A percentile compares a stretch with the other conserved stretches of the same genome.
These are phyloP conservation scores for Solanum infundibuliforme DNA, from an alignment of 257 asterid genomes.

Conservation along the genomic window DNA sequence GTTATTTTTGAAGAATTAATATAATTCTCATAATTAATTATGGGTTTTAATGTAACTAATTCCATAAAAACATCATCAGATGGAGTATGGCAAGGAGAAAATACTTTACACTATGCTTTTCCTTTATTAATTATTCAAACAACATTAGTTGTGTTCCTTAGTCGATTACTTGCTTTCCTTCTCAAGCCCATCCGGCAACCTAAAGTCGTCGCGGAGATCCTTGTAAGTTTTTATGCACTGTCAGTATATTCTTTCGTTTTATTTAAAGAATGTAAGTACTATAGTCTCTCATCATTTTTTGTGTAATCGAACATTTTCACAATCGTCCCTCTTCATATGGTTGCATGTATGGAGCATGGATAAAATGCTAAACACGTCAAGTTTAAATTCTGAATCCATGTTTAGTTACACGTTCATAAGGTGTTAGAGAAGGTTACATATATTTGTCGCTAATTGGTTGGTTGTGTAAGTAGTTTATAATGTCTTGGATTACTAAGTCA, in stretches of 20 bases:
- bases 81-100: conserved; percentile 55
- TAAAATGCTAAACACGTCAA: neutral
- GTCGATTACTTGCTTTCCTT: conserved; percentile 39
- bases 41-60: conserved; percentile 19
- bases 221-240: conserved; percentile 16
- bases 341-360: neutral
- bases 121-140: conserved; percentile 51
- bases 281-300: neutral
- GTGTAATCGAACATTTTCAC: neutral
- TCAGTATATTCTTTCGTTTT: neutral
- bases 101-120: conserved; percentile 43
- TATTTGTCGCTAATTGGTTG: neutral
- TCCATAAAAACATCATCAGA: conserved; percentile 33
- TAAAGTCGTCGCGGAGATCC: conserved; percentile 45
- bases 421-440: neutral
- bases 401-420: neutral
- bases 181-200: conserved; percentile 63
- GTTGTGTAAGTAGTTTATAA: no score
- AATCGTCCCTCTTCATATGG: neutral
- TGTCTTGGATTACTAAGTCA: no score
- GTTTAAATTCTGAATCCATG: neutral
- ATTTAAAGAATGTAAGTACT: neutral
- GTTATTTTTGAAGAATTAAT: neutral
- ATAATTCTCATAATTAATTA: neutral
- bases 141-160: conserved; percentile 22